Evolutionary conservation across 345 rosid species (phyloP), one percentile per base, ranked within the genome.

Genomic region (Citrus reticulata): DNA sequence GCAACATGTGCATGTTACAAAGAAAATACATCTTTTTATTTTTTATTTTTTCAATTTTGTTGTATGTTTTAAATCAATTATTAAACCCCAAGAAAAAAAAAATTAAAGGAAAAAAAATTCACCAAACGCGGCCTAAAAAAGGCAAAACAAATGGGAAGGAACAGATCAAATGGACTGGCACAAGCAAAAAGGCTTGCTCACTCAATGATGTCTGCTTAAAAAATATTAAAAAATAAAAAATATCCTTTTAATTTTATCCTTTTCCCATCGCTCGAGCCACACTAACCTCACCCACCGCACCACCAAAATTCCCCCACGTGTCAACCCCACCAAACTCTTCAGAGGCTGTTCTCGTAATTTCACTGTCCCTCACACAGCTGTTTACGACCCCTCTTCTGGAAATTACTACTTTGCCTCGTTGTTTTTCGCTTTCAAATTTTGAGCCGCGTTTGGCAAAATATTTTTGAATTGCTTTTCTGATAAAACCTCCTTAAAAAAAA

Each of bases 131-230:
- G 55, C 66, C 8, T 14, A 1, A 46, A 75, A 9, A 22, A 62
- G 19, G 57, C 55, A 32, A 19, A 49, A 25, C 42, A 27, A 17
- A 30, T 2, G 2, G 22, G 35, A 71, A 34, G 64, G 62, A 65
- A 79, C 89, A 83, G 78, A 76, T 59, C 68, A 82, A 73, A 82
- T 80, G 87, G 78, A 62, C 84, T 82, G 84, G 75, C 85, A 79
- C 2, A 5, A 60, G 27, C 22, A 19, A 64, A 81, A 32, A 49
- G 14, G 42, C 35, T 46, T 17, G 0, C 37, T 14, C 51, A 34
- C 63, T 73, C 68, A 75, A 62, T 74, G 69, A 62, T 74, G 77
- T 27, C 69, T 27, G 77, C 49, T 57, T 10, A 30, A n/a, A 4
- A 46, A 46, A 46, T 10, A 39, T 40, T 9, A 40, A 9, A 40